phyloP scores from a whole-genome alignment of 2,329 filamentous ascomycete species.

The Penicillium polonicum region DNA sequence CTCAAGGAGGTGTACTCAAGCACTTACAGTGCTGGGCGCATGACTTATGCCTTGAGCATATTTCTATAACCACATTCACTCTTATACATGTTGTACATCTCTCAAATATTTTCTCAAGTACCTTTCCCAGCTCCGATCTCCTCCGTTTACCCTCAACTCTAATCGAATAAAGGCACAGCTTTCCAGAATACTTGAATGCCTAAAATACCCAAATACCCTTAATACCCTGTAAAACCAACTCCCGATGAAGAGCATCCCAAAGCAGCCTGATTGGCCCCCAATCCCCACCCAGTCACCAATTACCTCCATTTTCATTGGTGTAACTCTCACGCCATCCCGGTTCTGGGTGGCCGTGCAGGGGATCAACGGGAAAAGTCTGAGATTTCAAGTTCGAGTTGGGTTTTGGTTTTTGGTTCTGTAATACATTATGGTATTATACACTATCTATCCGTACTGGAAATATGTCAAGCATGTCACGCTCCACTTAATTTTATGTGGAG shows the following conservation, averaged over 20 bases:
- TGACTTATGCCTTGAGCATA: neutral
- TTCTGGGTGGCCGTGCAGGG: slow-evolving; percentile 24
- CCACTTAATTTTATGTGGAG: slow-evolving; percentile 1
- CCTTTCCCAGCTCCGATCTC: neutral
- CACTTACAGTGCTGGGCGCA: too few species aligned
- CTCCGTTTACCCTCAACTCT: neutral
- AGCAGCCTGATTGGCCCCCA: slow-evolving; percentile 24
- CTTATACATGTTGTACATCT: neutral
- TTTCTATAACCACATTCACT: too few species aligned
- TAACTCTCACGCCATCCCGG: slow-evolving; percentile 18
- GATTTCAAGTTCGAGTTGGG: neutral
- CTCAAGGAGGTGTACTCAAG: too few species aligned
- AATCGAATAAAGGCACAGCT: neutral
- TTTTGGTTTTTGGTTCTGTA: neutral
- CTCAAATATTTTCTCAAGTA: neutral
- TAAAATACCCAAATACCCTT: neutral
- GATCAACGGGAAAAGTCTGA: slow-evolving; percentile 8
- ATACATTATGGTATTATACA: neutral
- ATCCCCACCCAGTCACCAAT: slow-evolving; percentile 8
- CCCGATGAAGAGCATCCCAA: slow-evolving; percentile 22
- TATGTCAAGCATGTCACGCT: slow-evolving; percentile 2
- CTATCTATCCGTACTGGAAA: neutral
- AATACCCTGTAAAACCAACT: slow-evolving; percentile 12
- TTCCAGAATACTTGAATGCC: neutral
- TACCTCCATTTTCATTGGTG: slow-evolving; percentile 19